Evolutionary conservation across 352 stramenopile genomes (phyloP).

Genomic region (Globisporangium uncinulatum): DNA sequence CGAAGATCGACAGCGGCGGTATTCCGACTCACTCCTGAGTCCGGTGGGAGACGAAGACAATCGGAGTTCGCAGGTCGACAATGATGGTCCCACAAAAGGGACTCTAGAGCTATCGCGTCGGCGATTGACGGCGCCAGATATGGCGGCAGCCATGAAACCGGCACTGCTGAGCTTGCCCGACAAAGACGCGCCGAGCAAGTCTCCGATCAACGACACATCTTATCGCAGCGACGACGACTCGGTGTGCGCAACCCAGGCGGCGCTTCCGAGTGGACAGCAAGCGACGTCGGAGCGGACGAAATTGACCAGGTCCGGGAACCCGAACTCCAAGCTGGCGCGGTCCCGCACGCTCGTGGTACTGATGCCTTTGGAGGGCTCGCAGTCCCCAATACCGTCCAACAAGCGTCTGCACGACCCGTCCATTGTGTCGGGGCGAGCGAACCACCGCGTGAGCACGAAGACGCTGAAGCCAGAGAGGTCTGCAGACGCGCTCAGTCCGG

Average conservation of each 20-base stretch:
- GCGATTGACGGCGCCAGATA: neutral
- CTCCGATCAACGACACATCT: neutral
- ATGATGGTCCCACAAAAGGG: neutral
- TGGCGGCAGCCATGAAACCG: neutral
- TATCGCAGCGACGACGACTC: neutral
- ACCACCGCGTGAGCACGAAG: neutral
- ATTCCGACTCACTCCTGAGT: conserved; percentile 4
- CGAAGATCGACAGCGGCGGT: conserved; percentile 6
- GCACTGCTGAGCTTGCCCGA: neutral
- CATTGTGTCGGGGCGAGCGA: neutral
- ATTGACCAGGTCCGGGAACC: neutral
- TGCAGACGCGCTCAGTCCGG: conserved; percentile 14
- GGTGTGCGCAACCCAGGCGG: neutral
- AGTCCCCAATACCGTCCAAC: conserved; percentile 1
- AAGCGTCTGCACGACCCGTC: conserved; percentile 12
- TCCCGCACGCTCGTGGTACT: conserved; percentile 1
- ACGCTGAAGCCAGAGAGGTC: conserved; percentile 24
- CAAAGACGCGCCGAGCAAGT: neutral
- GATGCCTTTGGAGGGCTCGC: neutral
- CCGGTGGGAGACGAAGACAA: neutral
- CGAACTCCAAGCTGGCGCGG: neutral
- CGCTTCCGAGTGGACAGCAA: neutral
- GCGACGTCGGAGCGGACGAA: conserved; percentile 1
- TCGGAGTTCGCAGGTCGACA: neutral
- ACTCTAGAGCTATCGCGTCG: neutral